These are phyloP conservation scores for Trichoderma guizhouense DNA, from an alignment of 2,329 filamentous ascomycete species.

Conservation along the genomic window DNA sequence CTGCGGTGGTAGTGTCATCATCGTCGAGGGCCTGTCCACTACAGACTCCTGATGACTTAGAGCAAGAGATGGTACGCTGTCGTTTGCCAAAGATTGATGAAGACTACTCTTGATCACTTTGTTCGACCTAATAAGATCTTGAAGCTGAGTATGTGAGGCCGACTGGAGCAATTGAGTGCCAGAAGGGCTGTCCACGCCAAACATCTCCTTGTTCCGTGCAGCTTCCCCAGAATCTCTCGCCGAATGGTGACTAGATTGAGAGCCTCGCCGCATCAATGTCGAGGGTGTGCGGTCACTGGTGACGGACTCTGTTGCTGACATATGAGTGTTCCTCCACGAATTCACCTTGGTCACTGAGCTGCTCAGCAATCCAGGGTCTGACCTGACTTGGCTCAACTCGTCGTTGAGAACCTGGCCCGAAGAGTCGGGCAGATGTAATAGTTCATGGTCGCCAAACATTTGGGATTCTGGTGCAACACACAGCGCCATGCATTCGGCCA, in stretches of 20 bases:
- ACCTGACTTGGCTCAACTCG: constrained; percentile 32
- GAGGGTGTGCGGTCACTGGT: constrained; percentile 38
- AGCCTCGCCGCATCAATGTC: constrained; percentile 38
- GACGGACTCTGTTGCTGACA: constrained; percentile 46
- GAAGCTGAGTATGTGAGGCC: constrained; percentile 53
- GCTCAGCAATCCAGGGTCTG: constrained; percentile 41
- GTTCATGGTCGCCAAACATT: constrained; percentile 25
- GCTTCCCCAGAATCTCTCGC: constrained; percentile 44
- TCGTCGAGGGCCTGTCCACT: constrained; percentile 36
- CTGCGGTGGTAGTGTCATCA: constrained; percentile 28
- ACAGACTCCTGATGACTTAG: constrained; percentile 49
- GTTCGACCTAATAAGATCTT: constrained; percentile 59
- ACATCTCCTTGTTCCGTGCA: constrained; percentile 31
- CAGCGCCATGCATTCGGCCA: constrained; percentile 75
- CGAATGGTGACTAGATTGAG: constrained; percentile 52
- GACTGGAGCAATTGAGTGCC: constrained; percentile 48
- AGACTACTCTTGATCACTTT: constrained; percentile 55
- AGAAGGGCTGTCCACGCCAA: constrained; percentile 56
- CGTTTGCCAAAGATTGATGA: constrained; percentile 54
- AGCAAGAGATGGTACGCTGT: constrained; percentile 54
- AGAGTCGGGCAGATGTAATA: constrained; percentile 23
- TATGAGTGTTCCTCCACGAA: constrained; percentile 52
- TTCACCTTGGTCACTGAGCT: constrained; percentile 39
- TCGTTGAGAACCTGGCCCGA: constrained; percentile 27
- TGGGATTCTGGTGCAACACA: constrained; percentile 38